These are phyloP conservation scores for Spirogloea muscicola DNA, from an alignment of 139 green algal genomes.

Conservation along the genomic window DNA sequence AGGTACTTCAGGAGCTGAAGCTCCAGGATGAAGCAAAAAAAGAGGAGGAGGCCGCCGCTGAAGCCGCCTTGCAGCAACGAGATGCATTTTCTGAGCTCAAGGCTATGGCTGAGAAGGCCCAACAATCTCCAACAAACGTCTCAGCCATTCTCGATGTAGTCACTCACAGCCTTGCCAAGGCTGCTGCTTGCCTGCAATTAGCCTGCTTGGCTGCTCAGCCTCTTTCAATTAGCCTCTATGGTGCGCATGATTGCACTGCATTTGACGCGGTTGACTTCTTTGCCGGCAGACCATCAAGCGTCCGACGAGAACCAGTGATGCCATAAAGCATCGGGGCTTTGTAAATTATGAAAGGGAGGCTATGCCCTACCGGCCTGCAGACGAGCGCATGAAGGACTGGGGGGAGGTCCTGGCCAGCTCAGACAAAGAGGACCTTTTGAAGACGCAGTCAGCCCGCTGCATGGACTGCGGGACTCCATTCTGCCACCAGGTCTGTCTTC, in stretches of 20 bases:
- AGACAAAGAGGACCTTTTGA: conserved; percentile 64
- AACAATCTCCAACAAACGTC: background rate
- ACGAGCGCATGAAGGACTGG: conserved; percentile 85
- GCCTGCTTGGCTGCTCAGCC: too few relatives aligned
- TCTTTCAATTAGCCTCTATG: too few relatives aligned
- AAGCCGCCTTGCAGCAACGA: conserved; percentile 16
- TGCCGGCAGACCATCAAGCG: background rate
- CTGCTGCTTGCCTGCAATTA: too few relatives aligned
- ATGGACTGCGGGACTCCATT: conserved; percentile 95
- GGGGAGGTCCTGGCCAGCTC: conserved; percentile 69
- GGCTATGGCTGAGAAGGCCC: conserved; percentile 45
- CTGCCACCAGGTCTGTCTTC: conserved; percentile 68
- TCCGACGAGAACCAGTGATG: conserved; percentile 4
- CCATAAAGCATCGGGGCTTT: conserved; percentile 80
- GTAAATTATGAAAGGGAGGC: conserved; percentile 77
- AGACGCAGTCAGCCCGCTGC: conserved; percentile 82
- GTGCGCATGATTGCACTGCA: too few relatives aligned
- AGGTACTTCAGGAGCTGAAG: conserved; percentile 11
- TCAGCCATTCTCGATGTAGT: conserved; percentile 1
- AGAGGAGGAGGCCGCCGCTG: conserved; percentile 47
- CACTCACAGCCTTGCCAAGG: too few relatives aligned
- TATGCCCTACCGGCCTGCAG: conserved; percentile 76
- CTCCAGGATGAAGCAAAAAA: conserved; percentile 51
- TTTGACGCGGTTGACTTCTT: background rate
- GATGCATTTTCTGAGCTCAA: conserved; percentile 86